These are phyloP conservation scores for Russula abietina DNA, from an alignment of 768 basidiomycete species.

Conservation along the genomic window DNA sequence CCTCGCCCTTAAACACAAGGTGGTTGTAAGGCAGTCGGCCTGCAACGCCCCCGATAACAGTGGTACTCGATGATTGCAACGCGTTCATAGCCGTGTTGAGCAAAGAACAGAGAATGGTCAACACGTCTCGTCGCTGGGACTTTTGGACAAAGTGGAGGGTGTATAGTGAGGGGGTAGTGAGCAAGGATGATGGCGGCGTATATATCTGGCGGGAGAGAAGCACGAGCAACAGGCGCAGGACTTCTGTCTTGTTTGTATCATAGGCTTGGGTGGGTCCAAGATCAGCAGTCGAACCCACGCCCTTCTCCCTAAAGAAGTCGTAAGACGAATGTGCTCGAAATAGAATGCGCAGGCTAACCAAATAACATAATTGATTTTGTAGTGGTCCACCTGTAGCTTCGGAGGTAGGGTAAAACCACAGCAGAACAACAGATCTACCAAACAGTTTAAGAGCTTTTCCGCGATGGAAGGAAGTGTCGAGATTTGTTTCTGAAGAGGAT, in stretches of 20 bases:
- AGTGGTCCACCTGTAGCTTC: constrained; percentile 67
- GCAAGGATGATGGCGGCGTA: constrained; percentile 59
- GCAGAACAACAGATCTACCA: constrained; percentile 86
- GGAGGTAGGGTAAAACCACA: constrained; percentile 89
- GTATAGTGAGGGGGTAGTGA: constrained; percentile 69
- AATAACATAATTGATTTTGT: constrained; percentile 82
- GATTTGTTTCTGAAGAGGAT: constrained; percentile 31
- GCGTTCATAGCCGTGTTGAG: constrained; percentile 86
- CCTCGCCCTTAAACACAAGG: constrained; percentile 85
- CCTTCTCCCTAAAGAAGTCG: constrained; percentile 70
- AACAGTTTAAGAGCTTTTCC: constrained; percentile 69
- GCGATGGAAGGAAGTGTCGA: constrained; percentile 68
- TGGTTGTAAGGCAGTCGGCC: constrained; percentile 86
- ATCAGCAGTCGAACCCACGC: constrained; percentile 82
- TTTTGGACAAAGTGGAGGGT: constrained; percentile 73
- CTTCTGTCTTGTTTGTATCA: constrained; percentile 82
- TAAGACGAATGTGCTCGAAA: not conserved
- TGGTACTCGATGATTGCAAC: constrained; percentile 40
- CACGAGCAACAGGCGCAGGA: constrained; percentile 81
- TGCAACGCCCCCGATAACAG: constrained; percentile 60
- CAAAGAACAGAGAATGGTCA: constrained; percentile 88
- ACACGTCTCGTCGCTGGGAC: constrained; percentile 71
- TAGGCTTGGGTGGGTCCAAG: constrained; percentile 55
- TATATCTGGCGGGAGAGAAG: constrained; percentile 91
- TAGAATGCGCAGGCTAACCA: constrained; percentile 45